Evolutionary conservation across 192 early-diverging fungal genomes (phyloP).

Genomic region (Linnemannia elongata): DNA sequence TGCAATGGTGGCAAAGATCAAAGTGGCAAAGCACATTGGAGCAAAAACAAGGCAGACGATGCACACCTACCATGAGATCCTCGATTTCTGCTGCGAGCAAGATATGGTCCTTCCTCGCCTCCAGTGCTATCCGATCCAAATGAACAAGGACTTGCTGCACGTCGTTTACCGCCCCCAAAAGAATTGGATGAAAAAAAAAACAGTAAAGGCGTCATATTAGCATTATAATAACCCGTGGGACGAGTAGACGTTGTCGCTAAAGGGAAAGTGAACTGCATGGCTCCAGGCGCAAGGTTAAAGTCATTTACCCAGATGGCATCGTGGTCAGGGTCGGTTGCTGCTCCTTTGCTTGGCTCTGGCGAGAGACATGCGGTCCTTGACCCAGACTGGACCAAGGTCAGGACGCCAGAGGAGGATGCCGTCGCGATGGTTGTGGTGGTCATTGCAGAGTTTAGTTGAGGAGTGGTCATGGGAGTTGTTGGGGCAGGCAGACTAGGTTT

Average conservation of each 20-base stretch:
- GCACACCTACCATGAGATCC: constrained; percentile 61
- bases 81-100: constrained; percentile 63
- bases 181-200: too few species aligned
- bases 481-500: not conserved
- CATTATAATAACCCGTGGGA: not conserved
- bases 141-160: constrained; percentile 60
- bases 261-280: not conserved
- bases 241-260: not conserved
- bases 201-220: not conserved
- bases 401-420: constrained; percentile 2
- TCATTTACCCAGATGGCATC: constrained; percentile 38
- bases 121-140: constrained; percentile 54
- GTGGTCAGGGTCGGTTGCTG: constrained; percentile 24
- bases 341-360: constrained; percentile 18
- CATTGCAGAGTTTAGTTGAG: not conserved
- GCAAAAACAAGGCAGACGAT: not conserved
- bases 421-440: not conserved
- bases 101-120: constrained; percentile 49
- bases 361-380: constrained; percentile 11
- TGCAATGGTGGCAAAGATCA: constrained; percentile 7
- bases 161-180: not conserved
- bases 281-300: not conserved
- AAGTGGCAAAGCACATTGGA: constrained; percentile 16
- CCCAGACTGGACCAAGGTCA: constrained; percentile 24
- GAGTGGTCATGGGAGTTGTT: not conserved